Evolutionary conservation across 371 early-diverging fungal species (phyloP), one percentile per base, ranked within the genome.

Genomic region (Apophysomyces variabilis): DNA sequence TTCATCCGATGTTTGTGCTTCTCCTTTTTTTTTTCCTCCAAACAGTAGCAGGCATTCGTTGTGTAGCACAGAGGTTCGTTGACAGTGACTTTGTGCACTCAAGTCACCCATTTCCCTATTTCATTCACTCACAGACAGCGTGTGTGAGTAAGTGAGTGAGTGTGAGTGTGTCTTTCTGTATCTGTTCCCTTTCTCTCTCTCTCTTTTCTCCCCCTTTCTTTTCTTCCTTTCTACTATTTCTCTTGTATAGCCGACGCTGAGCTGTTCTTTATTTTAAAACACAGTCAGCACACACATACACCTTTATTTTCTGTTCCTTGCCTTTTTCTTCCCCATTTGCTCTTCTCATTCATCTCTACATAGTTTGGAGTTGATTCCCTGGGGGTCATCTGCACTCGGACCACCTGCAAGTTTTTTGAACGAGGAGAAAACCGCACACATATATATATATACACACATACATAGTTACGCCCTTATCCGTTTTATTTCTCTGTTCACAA

Each of bases 311-410:
- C 21, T 50, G 54, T 50, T 50, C 54, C 54, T 50, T 50, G 54
- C 11, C 21, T 50, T 50, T 50, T 50, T 50, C 21, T 16, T 50
- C 21, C 21, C 9, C 21, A 18, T 45, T 45, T 13, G 6, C n/a
- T 45, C 46, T 18, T 50, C 54, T 50, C 54, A 50, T 50, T 50
- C 54, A 50, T 50, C 54, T 50, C 21, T 50, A 21, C 54, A 26
- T 26, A 26, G 32, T 26, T 26, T 50, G 9, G 54, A 50, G 54
- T 26, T 21, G 54, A 50, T 50, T 50, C 54, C 18, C 21, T 50
- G 54, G 54, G 54, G 54, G 54, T 50, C 54, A 50, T 50, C 54
- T 50, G 54, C 54, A 50, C 54, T 50, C 54, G 54, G 54, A 50
- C 54, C 54, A 50, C 54, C 54, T 50, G 54, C 54, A 50, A 50